Conservation (phyloP, 352 stramenopile species). For the Aphanomyces astaci region DNA sequence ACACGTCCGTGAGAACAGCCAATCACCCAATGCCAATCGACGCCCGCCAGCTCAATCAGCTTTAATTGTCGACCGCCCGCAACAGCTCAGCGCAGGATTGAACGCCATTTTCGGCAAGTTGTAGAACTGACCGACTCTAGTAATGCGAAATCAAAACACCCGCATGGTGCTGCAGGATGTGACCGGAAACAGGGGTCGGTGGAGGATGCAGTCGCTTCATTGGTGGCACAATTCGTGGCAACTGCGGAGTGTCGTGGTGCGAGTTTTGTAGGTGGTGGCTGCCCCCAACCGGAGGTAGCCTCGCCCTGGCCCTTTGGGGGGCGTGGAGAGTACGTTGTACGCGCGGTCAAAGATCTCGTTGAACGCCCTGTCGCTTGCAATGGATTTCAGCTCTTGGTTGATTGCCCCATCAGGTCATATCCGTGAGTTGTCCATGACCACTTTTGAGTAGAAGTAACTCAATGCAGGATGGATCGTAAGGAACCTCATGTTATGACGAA, state of each 20-base stretch:
- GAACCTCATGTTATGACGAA: no score
- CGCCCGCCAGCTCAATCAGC: slow-evolving; percentile 1
- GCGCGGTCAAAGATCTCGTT: not conserved
- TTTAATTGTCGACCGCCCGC: not conserved
- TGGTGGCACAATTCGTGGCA: not conserved
- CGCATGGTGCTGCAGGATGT: not conserved
- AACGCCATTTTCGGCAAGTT: not conserved
- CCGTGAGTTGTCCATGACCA: not conserved
- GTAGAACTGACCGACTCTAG: not conserved
- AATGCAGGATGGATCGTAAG: no score
- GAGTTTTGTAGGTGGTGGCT: not conserved
- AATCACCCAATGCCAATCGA: not conserved
- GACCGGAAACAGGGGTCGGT: not conserved
- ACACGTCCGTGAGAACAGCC: not conserved
- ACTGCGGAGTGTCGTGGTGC: not conserved
- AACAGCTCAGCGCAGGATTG: not conserved
- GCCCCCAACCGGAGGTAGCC: not conserved
- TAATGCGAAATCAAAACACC: not conserved
- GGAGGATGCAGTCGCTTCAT: not conserved
- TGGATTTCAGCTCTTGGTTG: no score
- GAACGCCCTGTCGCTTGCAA: not conserved
- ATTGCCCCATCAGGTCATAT: no score
- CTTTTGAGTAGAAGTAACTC: slow-evolving; percentile 3
- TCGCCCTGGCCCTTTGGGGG: not conserved
- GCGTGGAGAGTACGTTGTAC: not conserved